Evolutionary conservation across 2,329 filamentous ascomycete species (phyloP), one percentile per base, ranked within the genome.

Genomic region (Colletotrichum neosansevieriae): DNA sequence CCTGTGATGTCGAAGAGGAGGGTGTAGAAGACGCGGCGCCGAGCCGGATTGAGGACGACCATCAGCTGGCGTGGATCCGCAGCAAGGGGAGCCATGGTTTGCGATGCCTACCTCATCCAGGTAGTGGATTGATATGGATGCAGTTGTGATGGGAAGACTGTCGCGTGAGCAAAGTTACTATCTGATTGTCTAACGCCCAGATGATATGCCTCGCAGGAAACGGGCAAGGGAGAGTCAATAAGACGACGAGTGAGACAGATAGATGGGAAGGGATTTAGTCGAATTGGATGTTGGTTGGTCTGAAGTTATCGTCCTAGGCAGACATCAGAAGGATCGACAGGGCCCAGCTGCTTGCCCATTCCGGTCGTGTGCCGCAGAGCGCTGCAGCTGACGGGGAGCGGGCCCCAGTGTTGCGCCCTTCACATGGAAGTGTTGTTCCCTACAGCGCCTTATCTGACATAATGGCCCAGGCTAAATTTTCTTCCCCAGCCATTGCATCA

Each of bases 41-140:
- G 81, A 32, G 84, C 82, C 32, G 80, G 79, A 71, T 88, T 85
- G 45, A 89, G 80, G 29, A 85, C 81, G 60, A 89, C 83, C 76
- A 86, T 81, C 61, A 88, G 76, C 72, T 86, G 85, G 67, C 85
- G 83, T 56, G 86, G 86, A 70, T 88, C 86, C 40, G 80, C 82
- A 63, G 82, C 85, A 58, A 85, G 79, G 59, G 86, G 86, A 65
- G 86, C 84, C 86, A 88, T 88, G 63, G 13, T 74, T 6, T 61
- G 58, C n/a, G 15, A 58, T 50, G n/a, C 21, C 58, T 32, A 67
- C 60, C 45, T 21, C 54, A 66, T 66, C 19, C 54, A 29, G 47
- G 45, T 42, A 21, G 19, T 38, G n/a, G 17, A 21, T 36, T 54
- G 36, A 6, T 3, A 29, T 10, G 29, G 32, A 47, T 17, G 29